These are phyloP conservation scores for Epicoccum nigrum DNA, from an alignment of 2,329 filamentous ascomycete species.

Conservation along the genomic window DNA sequence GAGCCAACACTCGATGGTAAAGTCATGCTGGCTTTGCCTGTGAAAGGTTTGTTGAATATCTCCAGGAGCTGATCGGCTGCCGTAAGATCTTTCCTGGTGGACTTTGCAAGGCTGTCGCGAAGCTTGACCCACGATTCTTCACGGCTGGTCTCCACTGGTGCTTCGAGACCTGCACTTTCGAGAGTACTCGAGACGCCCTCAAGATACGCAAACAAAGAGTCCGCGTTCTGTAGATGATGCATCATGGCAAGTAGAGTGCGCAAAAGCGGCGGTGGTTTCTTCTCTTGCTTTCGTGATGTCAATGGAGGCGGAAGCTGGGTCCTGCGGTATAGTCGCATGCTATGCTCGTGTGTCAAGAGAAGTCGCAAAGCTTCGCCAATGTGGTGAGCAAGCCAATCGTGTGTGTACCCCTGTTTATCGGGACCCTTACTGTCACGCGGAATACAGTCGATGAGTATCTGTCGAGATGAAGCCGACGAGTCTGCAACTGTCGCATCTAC, in stretches of 20 bases:
- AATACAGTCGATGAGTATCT: slow-evolving; percentile 71
- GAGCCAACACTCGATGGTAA: slow-evolving; percentile 30
- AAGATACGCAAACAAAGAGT: slow-evolving; percentile 46
- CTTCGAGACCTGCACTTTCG: slow-evolving; percentile 37
- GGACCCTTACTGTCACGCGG: slow-evolving; percentile 58
- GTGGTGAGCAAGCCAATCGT: slow-evolving; percentile 64
- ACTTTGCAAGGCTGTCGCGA: slow-evolving; percentile 34
- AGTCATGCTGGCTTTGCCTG: slow-evolving; percentile 35
- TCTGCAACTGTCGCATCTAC: slow-evolving; percentile 31
- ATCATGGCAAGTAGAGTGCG: slow-evolving; percentile 63
- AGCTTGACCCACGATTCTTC: slow-evolving; percentile 39
- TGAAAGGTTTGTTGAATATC: slow-evolving; percentile 37
- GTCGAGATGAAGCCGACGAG: slow-evolving; percentile 55
- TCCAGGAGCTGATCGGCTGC: slow-evolving; percentile 42
- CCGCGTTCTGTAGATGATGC: slow-evolving; percentile 54
- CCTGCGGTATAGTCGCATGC: slow-evolving; percentile 72
- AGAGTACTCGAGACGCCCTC: slow-evolving; percentile 26
- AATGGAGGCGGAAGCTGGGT: slow-evolving; percentile 67
- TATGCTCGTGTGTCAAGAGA: slow-evolving; percentile 79
- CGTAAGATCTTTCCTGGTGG: slow-evolving; percentile 34
- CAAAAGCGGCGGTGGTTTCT: slow-evolving; percentile 62
- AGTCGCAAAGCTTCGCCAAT: slow-evolving; percentile 73
- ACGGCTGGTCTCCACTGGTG: slow-evolving; percentile 31
- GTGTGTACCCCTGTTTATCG: slow-evolving; percentile 30
- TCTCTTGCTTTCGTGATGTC: slow-evolving; percentile 56